phyloP scores from a whole-genome alignment of 179 eudicot genomes.

The Beta corolliflora region DNA sequence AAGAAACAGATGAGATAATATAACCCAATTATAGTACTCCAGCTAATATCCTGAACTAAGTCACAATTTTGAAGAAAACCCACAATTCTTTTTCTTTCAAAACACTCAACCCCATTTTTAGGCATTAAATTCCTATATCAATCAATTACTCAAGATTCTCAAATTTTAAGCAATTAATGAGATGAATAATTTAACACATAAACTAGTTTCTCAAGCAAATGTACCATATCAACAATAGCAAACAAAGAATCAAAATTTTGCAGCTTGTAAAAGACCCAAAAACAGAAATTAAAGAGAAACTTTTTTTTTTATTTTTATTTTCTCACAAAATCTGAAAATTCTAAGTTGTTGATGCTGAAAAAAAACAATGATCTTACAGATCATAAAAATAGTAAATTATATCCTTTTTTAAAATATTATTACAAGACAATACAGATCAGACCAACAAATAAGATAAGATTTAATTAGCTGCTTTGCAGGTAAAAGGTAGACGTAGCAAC shows the following conservation, averaged over 20 bases:
- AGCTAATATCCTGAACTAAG: conserved; percentile 16
- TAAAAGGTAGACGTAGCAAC: conserved; percentile 32
- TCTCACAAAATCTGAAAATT: conserved; percentile 4
- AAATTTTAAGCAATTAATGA: conserved; percentile 11
- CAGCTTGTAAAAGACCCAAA: neutral
- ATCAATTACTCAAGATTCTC: conserved; percentile 3
- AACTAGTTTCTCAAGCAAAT: conserved; percentile 11
- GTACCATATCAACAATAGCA: conserved; percentile 8
- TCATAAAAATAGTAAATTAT: conserved; percentile 4
- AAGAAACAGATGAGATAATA: conserved; percentile 7
- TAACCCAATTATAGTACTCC: neutral
- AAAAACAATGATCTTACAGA: conserved; percentile 3
- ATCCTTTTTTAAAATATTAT: neutral
- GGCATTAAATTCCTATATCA: conserved; percentile 21
- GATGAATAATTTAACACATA: conserved; percentile 15
- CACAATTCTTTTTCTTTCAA: conserved; percentile 1
- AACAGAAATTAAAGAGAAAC: neutral
- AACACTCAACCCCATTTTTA: conserved; percentile 25
- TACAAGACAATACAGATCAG: conserved; percentile 26
- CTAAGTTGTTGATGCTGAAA: neutral
- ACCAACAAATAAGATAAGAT: conserved; percentile 28
- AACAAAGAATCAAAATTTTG: conserved; percentile 5
- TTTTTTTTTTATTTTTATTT: neutral
- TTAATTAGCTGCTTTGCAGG: conserved; percentile 30
- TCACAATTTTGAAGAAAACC: conserved; percentile 15